These are phyloP conservation scores for Ophiosphaerella korrae DNA, from an alignment of 2,329 filamentous ascomycete genomes.

Conservation along the genomic window DNA sequence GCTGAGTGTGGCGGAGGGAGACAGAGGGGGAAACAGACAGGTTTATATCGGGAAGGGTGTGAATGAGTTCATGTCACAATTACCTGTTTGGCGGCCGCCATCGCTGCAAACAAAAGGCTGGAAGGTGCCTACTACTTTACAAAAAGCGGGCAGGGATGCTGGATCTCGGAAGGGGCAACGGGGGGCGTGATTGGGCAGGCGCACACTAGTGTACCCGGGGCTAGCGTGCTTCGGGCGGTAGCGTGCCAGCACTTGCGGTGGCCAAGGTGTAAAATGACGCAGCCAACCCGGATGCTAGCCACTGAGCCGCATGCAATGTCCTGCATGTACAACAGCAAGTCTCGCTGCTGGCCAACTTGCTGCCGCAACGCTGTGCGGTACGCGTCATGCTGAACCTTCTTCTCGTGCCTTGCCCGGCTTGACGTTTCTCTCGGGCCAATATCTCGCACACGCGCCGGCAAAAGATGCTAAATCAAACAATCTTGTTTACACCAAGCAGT, in stretches of 20 bases:
- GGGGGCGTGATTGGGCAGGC: conserved; percentile 20
- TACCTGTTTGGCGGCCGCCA: conserved; percentile 1
- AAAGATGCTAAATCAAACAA: conserved; percentile 6
- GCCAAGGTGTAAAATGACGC: no score
- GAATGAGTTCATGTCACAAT: not conserved
- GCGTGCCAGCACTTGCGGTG: not conserved
- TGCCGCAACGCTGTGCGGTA: not conserved
- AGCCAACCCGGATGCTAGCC: no score
- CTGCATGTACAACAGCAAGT: conserved; percentile 26
- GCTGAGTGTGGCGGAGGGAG: conserved; percentile 2
- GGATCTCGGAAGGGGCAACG: conserved; percentile 6
- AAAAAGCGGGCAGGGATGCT: conserved; percentile 16
- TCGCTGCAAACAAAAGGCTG: conserved; percentile 23
- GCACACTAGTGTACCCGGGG: not conserved
- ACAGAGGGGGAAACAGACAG: not conserved
- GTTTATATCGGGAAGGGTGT: no score
- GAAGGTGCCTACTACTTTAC: conserved; percentile 11
- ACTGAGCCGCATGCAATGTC: no score
- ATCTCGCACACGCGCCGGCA: not conserved
- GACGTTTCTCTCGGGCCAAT: no score
- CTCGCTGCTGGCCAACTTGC: not conserved
- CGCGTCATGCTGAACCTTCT: not conserved
- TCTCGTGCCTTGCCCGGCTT: not conserved
- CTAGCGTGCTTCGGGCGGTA: conserved; percentile 6
- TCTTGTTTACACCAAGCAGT: conserved; percentile 23